Base-by-base conservation (phyloP, 768 basidiomycete species). In the Hemileccinum rubropunctum region DNA sequence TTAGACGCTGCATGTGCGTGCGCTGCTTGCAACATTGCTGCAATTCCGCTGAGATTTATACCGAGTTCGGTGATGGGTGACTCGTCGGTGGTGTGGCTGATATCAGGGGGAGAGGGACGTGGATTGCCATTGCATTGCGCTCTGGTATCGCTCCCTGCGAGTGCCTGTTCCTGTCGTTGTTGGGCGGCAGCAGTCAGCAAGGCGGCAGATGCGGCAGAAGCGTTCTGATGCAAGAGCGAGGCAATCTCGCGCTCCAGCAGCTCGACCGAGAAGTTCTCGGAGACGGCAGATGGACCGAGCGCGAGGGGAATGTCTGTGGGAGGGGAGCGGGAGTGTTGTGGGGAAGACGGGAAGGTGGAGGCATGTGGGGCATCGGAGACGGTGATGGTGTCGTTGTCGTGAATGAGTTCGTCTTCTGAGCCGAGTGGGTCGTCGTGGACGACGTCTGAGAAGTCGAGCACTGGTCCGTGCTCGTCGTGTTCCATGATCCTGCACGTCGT, bases 161-260 rank as follows among this genome's bases (percentile, higher is more conserved):
- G 60, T 58, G 55, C 68, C 65, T 57, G 79, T 67, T 68, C 65
- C 55, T 83, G 83, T 21, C 81, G 73, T 58, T 88, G 86, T 59
- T 86, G 82, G 1, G 81, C 84, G 39, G 84, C 85, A 36, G 85
- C 84, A 52, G 65, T 82, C 4, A 86, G 68, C 17, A 84, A 63
- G 23, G 83, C 81, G 2, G 83, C 79, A 34, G 84, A 82, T 20
- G 84, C 80, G 17, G 82, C 83, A 18, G 85, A 80, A 34, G 83
- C 82, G 58, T 86, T 87, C 71, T 89, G 87, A 60, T 83, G 82
- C 23, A 91, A 75, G 10, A 91, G 72, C 34, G 77, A 80, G 26
- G 84, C 81, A 48, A 91, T 84, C 72, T 91, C 86, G 57, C 82
- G 83, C 64, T 90, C 88, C 6, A 90, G 78, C 70, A 86, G 78